phyloP scores from a whole-genome alignment of 2,329 filamentous ascomycete species.

The Trichoderma cornu-damae region DNA sequence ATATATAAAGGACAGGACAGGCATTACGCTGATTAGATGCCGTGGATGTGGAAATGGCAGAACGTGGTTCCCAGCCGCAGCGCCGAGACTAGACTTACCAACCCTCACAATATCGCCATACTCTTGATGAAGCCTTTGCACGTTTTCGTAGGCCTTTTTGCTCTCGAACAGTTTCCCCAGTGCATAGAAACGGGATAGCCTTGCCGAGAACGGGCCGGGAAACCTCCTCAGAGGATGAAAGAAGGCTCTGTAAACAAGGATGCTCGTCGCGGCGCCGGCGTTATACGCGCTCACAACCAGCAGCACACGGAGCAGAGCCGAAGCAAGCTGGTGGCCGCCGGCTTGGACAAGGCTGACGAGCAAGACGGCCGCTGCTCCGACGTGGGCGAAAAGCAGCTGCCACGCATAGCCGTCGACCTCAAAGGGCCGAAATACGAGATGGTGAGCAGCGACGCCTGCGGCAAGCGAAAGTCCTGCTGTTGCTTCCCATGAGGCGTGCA shows the following conservation, averaged over 20 bases:
- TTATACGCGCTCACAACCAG: background rate
- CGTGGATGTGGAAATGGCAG: too few species aligned
- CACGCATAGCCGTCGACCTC: background rate
- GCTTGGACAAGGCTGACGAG: background rate
- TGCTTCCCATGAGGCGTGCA: background rate
- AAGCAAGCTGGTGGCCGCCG: background rate
- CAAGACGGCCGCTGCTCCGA: background rate
- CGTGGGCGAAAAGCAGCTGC: background rate
- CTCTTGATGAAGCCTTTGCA: constrained; percentile 26
- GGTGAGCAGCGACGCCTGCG: background rate
- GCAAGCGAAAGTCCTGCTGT: background rate
- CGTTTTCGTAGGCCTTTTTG: constrained; percentile 25
- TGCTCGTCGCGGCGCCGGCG: constrained; percentile 21
- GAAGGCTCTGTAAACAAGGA: constrained; percentile 22
- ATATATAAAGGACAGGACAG: too few species aligned
- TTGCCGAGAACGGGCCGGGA: constrained; percentile 26
- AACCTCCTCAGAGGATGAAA: constrained; percentile 29
- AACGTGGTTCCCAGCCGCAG: too few species aligned
- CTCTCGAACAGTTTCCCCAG: constrained; percentile 19
- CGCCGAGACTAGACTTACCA: constrained; percentile 21
- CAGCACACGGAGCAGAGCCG: background rate
- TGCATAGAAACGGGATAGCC: constrained; percentile 25
- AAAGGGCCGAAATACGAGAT: background rate
- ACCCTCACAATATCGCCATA: constrained; percentile 31
- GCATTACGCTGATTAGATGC: too few species aligned